These are phyloP conservation scores for Pseudohyphozyma bogoriensis DNA, from an alignment of 768 basidiomycete species.

Conservation along the genomic window DNA sequence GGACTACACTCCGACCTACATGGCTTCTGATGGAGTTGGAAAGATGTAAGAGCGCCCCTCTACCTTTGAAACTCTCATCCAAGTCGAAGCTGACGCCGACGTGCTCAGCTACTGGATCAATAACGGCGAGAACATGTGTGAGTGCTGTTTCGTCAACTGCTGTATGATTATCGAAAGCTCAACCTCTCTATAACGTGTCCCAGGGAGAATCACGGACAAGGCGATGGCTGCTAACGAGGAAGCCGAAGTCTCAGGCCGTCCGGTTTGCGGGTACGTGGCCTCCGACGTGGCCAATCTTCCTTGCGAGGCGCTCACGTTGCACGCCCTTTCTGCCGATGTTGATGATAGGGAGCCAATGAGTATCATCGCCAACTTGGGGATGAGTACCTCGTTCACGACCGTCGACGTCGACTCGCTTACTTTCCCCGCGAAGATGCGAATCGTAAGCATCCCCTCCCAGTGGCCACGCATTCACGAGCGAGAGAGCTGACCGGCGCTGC, in stretches of 20 bases:
- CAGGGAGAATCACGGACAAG: conserved; percentile 1
- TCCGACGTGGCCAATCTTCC: too few species aligned
- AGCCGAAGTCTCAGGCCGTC: neutral
- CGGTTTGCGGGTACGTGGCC: neutral
- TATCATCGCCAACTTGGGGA: conserved; percentile 18
- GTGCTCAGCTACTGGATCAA: neutral
- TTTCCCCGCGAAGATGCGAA: conserved; percentile 18
- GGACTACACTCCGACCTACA: neutral
- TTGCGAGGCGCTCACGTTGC: too few species aligned
- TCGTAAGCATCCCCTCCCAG: conserved; percentile 46
- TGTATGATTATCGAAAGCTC: neutral
- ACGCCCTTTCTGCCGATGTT: too few species aligned
- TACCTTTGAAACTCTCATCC: neutral
- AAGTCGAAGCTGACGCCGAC: conserved; percentile 2
- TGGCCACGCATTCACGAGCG: neutral
- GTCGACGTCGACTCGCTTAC: conserved; percentile 33
- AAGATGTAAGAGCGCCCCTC: too few species aligned
- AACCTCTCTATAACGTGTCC: neutral
- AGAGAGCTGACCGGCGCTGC: neutral
- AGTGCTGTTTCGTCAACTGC: too few species aligned
- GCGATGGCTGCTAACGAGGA: neutral
- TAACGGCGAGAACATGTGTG: conserved; percentile 3
- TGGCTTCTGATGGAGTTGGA: neutral
- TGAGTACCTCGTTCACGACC: conserved; percentile 37
- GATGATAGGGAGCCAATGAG: conserved; percentile 10